phyloP scores from a whole-genome alignment of 495 filamentous ascomycete species.

The Talaromyces liani region DNA sequence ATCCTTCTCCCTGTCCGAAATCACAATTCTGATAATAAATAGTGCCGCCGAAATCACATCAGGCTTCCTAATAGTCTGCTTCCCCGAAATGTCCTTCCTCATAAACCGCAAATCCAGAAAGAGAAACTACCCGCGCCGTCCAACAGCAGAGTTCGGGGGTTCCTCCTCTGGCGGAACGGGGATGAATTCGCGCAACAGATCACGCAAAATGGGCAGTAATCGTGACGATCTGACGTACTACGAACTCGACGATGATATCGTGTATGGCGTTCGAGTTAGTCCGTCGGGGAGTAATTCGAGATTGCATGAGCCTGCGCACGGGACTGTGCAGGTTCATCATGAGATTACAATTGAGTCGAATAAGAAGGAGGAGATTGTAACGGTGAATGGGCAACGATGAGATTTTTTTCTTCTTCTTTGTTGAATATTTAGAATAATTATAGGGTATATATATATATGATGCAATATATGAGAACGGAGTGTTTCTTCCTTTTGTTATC shows the following conservation, averaged over 20 bases:
- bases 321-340: conserved; percentile 9
- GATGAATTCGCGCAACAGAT: neutral
- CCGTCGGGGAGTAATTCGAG: conserved; percentile 7
- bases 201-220: conserved; percentile 4
- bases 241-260: conserved; percentile 10
- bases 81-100: conserved; percentile 10
- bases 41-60: conserved; percentile 9
- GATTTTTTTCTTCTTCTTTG: neutral
- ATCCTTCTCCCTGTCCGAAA: too few relatives aligned
- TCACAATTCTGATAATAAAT: too few relatives aligned
- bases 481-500: neutral
- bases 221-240: conserved; percentile 4
- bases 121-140: neutral
- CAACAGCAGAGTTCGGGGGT: neutral
- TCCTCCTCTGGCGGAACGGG: neutral
- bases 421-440: neutral
- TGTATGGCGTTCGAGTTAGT: conserved; percentile 8
- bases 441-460: neutral
- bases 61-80: conserved; percentile 9
- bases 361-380: conserved; percentile 5
- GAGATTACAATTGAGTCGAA: conserved; percentile 7
- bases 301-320: conserved; percentile 8
- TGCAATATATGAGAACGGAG: neutral
- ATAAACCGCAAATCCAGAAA: neutral
- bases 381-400: neutral